phyloP scores from a whole-genome alignment of 78 protist species.

The Dictyostelium firmibasis region DNA sequence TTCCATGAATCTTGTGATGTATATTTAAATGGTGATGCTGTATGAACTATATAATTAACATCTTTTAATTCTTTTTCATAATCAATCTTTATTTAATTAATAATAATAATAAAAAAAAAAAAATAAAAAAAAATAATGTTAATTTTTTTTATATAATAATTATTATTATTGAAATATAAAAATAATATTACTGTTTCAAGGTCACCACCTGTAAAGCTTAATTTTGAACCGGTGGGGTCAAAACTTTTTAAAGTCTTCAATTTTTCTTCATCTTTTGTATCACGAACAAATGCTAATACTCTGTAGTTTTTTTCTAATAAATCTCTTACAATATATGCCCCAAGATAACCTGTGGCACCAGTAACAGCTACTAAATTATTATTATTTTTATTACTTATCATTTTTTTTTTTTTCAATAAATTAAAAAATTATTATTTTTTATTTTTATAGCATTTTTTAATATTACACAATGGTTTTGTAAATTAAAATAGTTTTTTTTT shows the following conservation, averaged over 20 bases:
- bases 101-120: too few relatives aligned
- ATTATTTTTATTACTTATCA: not conserved
- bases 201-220: not conserved
- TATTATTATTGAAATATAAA: too few relatives aligned
- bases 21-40: not conserved
- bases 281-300: conserved; percentile 12
- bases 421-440: too few relatives aligned
- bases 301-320: not conserved
- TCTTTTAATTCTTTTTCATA: not conserved
- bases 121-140: too few relatives aligned
- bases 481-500: too few relatives aligned
- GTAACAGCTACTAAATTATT: not conserved
- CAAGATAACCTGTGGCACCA: conserved; percentile 5
- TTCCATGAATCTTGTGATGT: not conserved
- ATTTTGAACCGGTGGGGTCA: not conserved
- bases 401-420: too few relatives aligned
- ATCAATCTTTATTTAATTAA: not conserved
- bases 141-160: too few relatives aligned
- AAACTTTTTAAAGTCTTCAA: not conserved
- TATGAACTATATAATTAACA: not conserved
- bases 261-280: not conserved
- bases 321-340: not conserved
- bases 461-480: too few relatives aligned
- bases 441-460: too few relatives aligned
- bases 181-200: not conserved